Percentiles rank a stretch among this genome's conserved stretches.
Evolutionary conservation across 1,139 yeast species (phyloP).

Genomic region (Zygoascus sp.): DNA sequence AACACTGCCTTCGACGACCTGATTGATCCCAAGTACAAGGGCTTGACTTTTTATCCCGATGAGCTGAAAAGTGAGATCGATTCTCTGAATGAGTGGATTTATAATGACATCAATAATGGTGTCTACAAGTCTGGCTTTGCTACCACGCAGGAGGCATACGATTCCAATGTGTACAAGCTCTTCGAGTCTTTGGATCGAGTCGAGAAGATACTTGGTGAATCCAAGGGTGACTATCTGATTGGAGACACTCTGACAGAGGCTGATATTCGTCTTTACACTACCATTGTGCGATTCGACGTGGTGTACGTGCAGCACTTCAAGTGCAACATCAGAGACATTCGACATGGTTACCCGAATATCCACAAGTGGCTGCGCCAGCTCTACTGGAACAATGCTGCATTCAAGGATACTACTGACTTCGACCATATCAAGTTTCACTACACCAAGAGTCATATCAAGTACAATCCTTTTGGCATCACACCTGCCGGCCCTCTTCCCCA

Average conservation of each 20-base stretch:
- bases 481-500: slow-evolving; percentile 88
- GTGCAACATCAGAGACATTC: slow-evolving; percentile 78
- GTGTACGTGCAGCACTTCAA: slow-evolving; percentile 94
- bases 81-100: slow-evolving; percentile 77
- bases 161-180: slow-evolving; percentile 58
- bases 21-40: slow-evolving; percentile 45
- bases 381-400: slow-evolving; percentile 80
- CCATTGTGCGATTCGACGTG: slow-evolving; percentile 83
- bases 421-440: slow-evolving; percentile 89
- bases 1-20: slow-evolving; percentile 61
- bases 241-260: slow-evolving; percentile 81
- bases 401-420: slow-evolving; percentile 75
- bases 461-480: slow-evolving; percentile 80
- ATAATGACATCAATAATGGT: slow-evolving; percentile 84
- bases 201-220: slow-evolving; percentile 57
- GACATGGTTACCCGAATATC: slow-evolving; percentile 72
- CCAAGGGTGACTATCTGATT: slow-evolving; percentile 50
- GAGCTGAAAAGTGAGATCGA: slow-evolving; percentile 56
- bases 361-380: slow-evolving; percentile 77
- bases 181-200: slow-evolving; percentile 72
- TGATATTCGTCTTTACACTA: slow-evolving; percentile 77
- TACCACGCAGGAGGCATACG: slow-evolving; percentile 77
- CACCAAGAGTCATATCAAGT: slow-evolving; percentile 68
- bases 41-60: slow-evolving; percentile 62
- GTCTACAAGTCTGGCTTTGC: slow-evolving; percentile 95